Conservation (phyloP, 202 grass and related monocot species). For the Musa balbisiana region DNA sequence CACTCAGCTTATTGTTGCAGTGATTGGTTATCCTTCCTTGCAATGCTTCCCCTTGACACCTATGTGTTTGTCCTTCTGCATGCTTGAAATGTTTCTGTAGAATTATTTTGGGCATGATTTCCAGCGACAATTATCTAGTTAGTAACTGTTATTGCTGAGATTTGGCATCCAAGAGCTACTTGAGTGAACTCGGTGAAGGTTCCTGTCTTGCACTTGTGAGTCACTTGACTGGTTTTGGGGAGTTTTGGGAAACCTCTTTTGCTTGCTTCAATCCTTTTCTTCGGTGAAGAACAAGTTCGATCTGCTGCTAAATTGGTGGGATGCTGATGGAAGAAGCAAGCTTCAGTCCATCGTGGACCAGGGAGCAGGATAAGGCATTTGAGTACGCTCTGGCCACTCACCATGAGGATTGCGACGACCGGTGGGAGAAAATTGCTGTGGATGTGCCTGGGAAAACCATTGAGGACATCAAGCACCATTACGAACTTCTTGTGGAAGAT, state of each 20-base stretch:
- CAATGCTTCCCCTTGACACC: too few species aligned
- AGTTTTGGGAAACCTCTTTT: background rate
- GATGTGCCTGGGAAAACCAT: conserved; percentile 7
- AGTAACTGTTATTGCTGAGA: background rate
- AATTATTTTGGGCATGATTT: background rate
- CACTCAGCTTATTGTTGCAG: background rate
- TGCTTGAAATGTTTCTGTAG: background rate
- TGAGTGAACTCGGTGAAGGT: background rate
- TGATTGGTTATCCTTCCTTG: too few species aligned
- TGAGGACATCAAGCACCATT: conserved; percentile 9
- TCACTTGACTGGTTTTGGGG: background rate
- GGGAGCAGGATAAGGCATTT: conserved; percentile 20
- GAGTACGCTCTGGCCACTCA: conserved; percentile 2
- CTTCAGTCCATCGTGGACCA: background rate
- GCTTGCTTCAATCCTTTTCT: too few species aligned
- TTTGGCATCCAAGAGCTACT: background rate
- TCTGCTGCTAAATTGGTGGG: too few species aligned
- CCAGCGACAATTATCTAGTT: background rate
- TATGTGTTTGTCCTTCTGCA: background rate
- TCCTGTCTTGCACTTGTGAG: background rate
- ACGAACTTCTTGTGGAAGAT: conserved; percentile 12
- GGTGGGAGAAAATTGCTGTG: background rate
- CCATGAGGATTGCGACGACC: background rate
- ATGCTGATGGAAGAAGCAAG: conserved; percentile 1
- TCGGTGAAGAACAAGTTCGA: too few species aligned